phyloP scores from a whole-genome alignment of 345 rosid species.

The Gossypium arboreum region DNA sequence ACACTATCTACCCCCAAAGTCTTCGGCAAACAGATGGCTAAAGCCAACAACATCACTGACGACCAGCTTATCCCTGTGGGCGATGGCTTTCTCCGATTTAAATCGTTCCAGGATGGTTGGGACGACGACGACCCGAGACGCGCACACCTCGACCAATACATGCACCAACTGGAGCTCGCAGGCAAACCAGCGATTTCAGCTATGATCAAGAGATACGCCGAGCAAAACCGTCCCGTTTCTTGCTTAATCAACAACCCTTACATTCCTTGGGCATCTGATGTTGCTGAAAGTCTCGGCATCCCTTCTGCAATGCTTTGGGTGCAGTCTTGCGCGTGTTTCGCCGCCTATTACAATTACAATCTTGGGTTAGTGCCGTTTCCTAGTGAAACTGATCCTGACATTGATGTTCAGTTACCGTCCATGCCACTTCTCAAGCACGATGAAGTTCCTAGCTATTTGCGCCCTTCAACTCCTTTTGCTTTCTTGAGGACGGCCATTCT shows the following conservation, averaged over 20 bases:
- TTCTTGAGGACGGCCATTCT: constrained; percentile 45
- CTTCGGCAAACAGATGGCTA: constrained; percentile 52
- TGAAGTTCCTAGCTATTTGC: constrained; percentile 72
- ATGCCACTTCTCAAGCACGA: constrained; percentile 69
- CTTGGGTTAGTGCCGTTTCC: constrained; percentile 56
- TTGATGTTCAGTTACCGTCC: constrained; percentile 58
- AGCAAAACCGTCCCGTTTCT: constrained; percentile 58
- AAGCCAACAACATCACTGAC: constrained; percentile 39
- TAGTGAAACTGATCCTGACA: constrained; percentile 38
- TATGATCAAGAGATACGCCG: constrained; percentile 43
- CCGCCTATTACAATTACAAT: constrained; percentile 58
- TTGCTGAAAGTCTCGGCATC: constrained; percentile 60
- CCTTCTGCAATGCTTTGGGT: constrained; percentile 94
- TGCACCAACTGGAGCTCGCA: constrained; percentile 46
- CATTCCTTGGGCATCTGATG: constrained; percentile 85
- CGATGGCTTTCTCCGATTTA: constrained; percentile 59
- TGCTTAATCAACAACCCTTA: constrained; percentile 84
- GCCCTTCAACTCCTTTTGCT: constrained; percentile 46
- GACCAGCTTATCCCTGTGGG: constrained; percentile 53
- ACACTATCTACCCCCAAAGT: constrained; percentile 55
- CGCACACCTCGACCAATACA: constrained; percentile 30
- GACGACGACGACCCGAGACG: constrained; percentile 49
- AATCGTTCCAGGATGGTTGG: constrained; percentile 69
- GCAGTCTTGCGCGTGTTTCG: constrained; percentile 80
- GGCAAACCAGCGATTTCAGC: constrained; percentile 45